Percentiles rank a stretch among this genome's conserved stretches.
These are phyloP conservation scores for Carallia brachiata DNA, from an alignment of 345 rosid genomes.

Conservation along the genomic window DNA sequence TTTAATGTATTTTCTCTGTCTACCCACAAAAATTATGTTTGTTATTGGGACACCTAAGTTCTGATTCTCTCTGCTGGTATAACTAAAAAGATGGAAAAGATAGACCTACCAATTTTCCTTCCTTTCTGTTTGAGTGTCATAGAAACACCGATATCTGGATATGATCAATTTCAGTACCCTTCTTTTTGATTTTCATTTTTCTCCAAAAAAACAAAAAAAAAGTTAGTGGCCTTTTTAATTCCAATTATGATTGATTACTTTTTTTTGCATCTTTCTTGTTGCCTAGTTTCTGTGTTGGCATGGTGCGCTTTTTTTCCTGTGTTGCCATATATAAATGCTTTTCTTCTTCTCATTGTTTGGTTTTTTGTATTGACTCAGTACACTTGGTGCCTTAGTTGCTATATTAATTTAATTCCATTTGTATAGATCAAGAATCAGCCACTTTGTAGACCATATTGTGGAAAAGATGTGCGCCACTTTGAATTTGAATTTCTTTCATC, in stretches of 20 bases:
- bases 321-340: background rate
- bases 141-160: no score
- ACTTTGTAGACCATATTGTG: constrained; percentile 54
- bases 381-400: background rate
- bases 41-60: background rate
- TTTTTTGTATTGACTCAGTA: background rate
- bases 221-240: no score
- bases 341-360: background rate
- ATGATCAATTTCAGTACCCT: no score
- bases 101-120: no score
- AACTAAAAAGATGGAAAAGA: no score
- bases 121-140: no score
- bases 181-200: no score
- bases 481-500: constrained; percentile 76
- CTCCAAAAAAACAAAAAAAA: no score
- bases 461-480: constrained; percentile 86
- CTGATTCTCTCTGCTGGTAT: background rate
- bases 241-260: no score
- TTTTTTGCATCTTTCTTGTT: no score
- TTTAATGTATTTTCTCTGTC: background rate
- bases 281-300: no score
- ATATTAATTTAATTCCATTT: constrained; percentile 8
- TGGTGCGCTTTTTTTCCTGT: no score
- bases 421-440: constrained; percentile 56
- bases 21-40: background rate